Percentiles rank a stretch among this genome's conserved stretches.
Conservation (phyloP, 306 rosid genomes). For the Cicer bijugum region DNA sequence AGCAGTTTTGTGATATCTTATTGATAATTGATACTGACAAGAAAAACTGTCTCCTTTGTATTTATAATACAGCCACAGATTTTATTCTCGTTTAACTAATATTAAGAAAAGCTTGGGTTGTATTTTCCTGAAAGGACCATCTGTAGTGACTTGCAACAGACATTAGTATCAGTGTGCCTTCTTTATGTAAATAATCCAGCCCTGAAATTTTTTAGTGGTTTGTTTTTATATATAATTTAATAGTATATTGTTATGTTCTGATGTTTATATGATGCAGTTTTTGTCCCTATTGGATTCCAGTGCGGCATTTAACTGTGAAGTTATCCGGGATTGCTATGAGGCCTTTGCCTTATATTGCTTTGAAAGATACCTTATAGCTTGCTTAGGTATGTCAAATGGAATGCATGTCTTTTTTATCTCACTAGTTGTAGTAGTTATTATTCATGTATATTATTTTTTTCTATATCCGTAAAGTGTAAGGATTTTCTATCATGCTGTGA, state of each 20-base stretch:
- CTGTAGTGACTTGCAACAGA: slow-evolving; percentile 26
- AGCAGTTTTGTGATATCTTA: slow-evolving; percentile 28
- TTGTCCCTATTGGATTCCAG: slow-evolving; percentile 83
- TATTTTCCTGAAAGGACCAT: slow-evolving; percentile 22
- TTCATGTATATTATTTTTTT: slow-evolving; percentile 14
- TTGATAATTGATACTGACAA: slow-evolving; percentile 25
- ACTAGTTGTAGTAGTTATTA: slow-evolving; percentile 23
- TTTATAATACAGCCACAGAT: background rate
- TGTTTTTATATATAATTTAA: slow-evolving; percentile 10
- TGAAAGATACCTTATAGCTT: slow-evolving; percentile 94
- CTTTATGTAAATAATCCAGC: slow-evolving; percentile 29
- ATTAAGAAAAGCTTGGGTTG: slow-evolving; percentile 34
- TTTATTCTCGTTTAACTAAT: slow-evolving; percentile 27
- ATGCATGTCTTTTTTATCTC: slow-evolving; percentile 30
- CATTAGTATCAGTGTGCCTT: slow-evolving; percentile 31
- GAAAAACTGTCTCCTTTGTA: slow-evolving; percentile 2
- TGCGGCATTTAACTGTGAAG: slow-evolving; percentile 93
- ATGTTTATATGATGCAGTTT: slow-evolving; percentile 66
- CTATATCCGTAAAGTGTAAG: slow-evolving; percentile 12
- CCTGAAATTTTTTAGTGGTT: background rate
- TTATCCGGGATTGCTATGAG: slow-evolving; percentile 95
- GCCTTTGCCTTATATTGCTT: slow-evolving; percentile 99
- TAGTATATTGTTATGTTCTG: slow-evolving; percentile 23
- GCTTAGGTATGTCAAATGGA: slow-evolving; percentile 74
- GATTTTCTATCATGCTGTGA: background rate